Evolutionary conservation across 495 filamentous ascomycete genomes (phyloP), one percentile per base, ranked within the genome.

Genomic region (Astrocystis sublimbata): DNA sequence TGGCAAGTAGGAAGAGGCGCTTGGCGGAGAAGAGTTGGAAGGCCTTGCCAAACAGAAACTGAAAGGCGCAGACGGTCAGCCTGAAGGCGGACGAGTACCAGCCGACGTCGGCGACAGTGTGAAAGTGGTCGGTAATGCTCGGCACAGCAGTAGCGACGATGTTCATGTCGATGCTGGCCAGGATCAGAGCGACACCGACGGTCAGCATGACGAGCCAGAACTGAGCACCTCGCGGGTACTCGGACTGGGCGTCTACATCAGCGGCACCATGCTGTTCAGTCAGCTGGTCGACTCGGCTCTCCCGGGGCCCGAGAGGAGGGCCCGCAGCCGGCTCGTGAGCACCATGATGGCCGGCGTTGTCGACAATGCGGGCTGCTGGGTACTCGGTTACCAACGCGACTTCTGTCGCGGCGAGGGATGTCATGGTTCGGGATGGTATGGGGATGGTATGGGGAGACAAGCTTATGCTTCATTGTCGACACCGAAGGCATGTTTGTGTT

Each of bases 31-130:
- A 82, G 49, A 76, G 70, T 23, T 70, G 71, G 63, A 77, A 84
- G 35, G 83, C 68, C 28, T 71, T 73, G 35, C 80, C 80, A 51
- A 71, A 81, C n/a, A 77, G 62, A 6, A 80, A 75, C 42, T 79
- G 75, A 15, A 81, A 73, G n/a, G 74, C 70, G 26, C 74, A 74
- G 15, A 73, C 71, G 0, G 78, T 80, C 4, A 86, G 63, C 23
- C 82, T 63, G 60, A 85, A 84, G 2, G 72, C 71, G 36, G 71
- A 76, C 0, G 71, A 77, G 53, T 82, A 83, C 81, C 79, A 83
- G n/a, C 75, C 77, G 21, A 79, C 67, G 52, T 79, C 77, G 40
- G 67, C 64, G 31, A 71, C 62, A 13, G 74, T 68, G 26, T 76
- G 65, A 54, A 79, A 79, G 9, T 71, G 62, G 54, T 72, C 67